phyloP scores from a whole-genome alignment of 768 basidiomycete genomes.

The Mycena chlorophos region DNA sequence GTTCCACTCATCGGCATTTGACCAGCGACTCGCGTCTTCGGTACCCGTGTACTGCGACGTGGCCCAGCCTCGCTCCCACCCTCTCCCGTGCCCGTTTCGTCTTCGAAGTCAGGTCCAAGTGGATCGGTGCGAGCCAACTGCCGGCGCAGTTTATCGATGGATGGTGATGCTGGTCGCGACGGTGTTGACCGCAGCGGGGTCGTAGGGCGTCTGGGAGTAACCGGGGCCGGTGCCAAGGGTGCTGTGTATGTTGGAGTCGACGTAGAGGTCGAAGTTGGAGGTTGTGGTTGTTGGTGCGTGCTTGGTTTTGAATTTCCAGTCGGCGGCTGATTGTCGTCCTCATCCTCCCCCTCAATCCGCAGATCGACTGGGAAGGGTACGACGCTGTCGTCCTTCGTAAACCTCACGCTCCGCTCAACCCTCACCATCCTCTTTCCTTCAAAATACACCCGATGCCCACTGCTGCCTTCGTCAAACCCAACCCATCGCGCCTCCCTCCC shows the following conservation, averaged over 20 bases:
- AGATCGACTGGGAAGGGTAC: conserved; percentile 19
- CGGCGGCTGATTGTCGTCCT: conserved; percentile 1
- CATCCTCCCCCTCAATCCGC: conserved; percentile 31
- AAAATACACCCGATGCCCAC: conserved; percentile 31
- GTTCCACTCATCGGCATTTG: not conserved
- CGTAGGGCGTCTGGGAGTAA: no score
- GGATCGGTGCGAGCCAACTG: conserved; percentile 1
- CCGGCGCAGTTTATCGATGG: not conserved
- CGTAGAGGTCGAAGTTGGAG: not conserved
- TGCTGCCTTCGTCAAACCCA: conserved; percentile 24
- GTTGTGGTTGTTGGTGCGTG: not conserved
- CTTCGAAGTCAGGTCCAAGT: conserved; percentile 1
- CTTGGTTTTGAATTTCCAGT: not conserved
- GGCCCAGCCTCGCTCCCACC: not conserved
- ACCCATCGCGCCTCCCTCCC: conserved; percentile 22
- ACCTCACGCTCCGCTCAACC: conserved; percentile 27
- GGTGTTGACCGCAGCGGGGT: no score
- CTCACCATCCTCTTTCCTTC: conserved; percentile 23
- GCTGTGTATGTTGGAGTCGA: not conserved
- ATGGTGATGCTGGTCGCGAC: no score
- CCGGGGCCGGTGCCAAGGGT: not conserved
- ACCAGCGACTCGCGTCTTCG: not conserved
- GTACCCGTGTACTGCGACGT: not conserved
- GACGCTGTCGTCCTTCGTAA: conserved; percentile 21
- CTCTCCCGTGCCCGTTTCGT: not conserved